These are phyloP conservation scores for Populus tomentosa DNA, from an alignment of 441 rosid genomes.

Conservation along the genomic window DNA sequence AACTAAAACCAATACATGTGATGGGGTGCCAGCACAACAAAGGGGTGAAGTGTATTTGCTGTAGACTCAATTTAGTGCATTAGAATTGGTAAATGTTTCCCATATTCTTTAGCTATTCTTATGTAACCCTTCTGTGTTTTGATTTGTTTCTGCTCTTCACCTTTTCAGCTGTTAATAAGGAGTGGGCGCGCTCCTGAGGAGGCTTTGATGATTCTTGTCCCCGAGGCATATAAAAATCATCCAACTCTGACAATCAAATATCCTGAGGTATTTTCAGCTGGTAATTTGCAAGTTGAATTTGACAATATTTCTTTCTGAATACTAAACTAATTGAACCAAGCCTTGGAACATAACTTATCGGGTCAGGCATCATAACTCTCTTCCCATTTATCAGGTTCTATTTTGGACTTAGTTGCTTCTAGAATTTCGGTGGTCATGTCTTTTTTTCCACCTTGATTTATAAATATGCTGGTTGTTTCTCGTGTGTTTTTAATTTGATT, in stretches of 20 bases:
- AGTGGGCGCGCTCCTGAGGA: slow-evolving; percentile 94
- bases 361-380: not conserved
- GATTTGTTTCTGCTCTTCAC: slow-evolving; percentile 20
- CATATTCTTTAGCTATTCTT: not conserved
- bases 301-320: not conserved
- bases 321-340: not conserved
- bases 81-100: slow-evolving; percentile 14
- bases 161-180: slow-evolving; percentile 75
- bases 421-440: not conserved
- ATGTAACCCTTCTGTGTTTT: slow-evolving; percentile 10
- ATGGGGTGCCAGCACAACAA: slow-evolving; percentile 13
- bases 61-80: slow-evolving; percentile 6
- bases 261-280: slow-evolving; percentile 67
- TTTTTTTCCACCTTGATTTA: not conserved
- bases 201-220: slow-evolving; percentile 97
- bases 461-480: not conserved
- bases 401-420: not conserved
- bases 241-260: slow-evolving; percentile 82
- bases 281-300: not conserved
- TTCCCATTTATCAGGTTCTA: not conserved
- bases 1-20: not conserved
- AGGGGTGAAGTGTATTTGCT: slow-evolving; percentile 16
- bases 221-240: slow-evolving; percentile 97
- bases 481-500: not conserved
- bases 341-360: not conserved